Evolutionary conservation across 2,329 filamentous ascomycete genomes (phyloP).

Genomic region (Epichloe uncinata): DNA sequence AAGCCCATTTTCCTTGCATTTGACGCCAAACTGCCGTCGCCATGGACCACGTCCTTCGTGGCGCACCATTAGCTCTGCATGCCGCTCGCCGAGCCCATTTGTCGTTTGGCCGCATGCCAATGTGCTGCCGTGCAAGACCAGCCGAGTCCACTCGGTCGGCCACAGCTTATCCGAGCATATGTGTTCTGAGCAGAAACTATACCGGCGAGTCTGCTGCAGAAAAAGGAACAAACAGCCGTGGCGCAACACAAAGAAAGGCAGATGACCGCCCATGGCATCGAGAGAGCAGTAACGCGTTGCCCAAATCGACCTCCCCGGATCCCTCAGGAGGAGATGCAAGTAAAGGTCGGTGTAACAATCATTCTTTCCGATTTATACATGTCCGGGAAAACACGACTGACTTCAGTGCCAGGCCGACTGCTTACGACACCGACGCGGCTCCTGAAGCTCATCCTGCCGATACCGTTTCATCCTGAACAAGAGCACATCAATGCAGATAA

Average conservation of each 20-base stretch:
- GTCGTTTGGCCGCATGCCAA: neutral
- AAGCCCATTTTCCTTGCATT: neutral
- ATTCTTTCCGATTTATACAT: neutral
- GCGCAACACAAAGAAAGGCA: slow-evolving; percentile 37
- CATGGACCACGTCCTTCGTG: slow-evolving; percentile 2
- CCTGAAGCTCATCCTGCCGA: slow-evolving; percentile 66
- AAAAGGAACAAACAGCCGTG: neutral
- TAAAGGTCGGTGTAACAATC: slow-evolving; percentile 15
- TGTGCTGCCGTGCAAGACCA: neutral
- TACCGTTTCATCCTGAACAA: slow-evolving; percentile 34
- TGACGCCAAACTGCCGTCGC: neutral
- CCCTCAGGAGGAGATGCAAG: slow-evolving; percentile 13
- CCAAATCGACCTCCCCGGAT: slow-evolving; percentile 17
- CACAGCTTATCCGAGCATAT: neutral
- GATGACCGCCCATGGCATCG: slow-evolving; percentile 53
- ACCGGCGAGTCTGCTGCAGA: neutral
- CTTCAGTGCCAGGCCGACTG: slow-evolving; percentile 44
- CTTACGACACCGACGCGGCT: slow-evolving; percentile 69
- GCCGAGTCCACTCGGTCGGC: neutral
- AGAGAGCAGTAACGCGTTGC: slow-evolving; percentile 36
- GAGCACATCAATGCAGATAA: slow-evolving; percentile 28
- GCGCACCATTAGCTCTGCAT: neutral
- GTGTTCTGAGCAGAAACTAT: neutral
- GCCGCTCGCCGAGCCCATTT: neutral
- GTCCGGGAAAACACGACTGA: neutral